A percentile compares a stretch with the other conserved stretches of the same genome.
phyloP scores from a whole-genome alignment of 768 basidiomycete species.

The Aureoboletus auriporus region DNA sequence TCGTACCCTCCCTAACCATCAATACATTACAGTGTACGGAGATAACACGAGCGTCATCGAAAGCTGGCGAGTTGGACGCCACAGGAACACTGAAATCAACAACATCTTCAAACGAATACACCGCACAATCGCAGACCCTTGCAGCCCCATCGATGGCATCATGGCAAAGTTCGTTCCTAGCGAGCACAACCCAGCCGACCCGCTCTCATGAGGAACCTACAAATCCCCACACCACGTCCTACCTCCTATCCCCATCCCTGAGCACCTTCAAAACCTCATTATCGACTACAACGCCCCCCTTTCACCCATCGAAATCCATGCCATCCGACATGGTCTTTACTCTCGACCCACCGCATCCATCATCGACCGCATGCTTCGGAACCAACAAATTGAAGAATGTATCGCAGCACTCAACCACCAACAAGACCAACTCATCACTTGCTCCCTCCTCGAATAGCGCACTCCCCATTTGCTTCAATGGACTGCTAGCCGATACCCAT shows the following conservation, averaged over 20 bases:
- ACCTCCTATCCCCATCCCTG: conserved; percentile 1
- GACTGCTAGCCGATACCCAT: no score
- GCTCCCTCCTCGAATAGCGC: no score
- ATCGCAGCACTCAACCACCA: no score
- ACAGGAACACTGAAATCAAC: conserved; percentile 10
- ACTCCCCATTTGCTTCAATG: no score
- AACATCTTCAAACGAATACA: conserved; percentile 13
- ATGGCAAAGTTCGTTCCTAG: not conserved
- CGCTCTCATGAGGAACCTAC: conserved; percentile 12
- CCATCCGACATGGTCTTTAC: not conserved
- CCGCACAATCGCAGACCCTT: not conserved
- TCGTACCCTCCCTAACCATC: no score
- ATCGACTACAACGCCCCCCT: not conserved
- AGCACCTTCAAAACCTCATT: not conserved
- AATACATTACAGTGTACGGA: no score
- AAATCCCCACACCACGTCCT: not conserved
- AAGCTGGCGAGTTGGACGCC: conserved; percentile 4
- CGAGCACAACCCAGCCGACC: conserved; percentile 12
- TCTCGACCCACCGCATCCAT: not conserved
- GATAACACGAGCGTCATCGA: no score
- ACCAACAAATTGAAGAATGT: no score
- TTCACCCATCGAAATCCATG: not conserved
- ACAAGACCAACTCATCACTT: no score
- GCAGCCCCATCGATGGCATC: not conserved
- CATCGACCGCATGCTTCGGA: not conserved